These are phyloP conservation scores for Saccharomyces uvarum DNA, from an alignment of 1,139 yeast genomes.

Conservation along the genomic window DNA sequence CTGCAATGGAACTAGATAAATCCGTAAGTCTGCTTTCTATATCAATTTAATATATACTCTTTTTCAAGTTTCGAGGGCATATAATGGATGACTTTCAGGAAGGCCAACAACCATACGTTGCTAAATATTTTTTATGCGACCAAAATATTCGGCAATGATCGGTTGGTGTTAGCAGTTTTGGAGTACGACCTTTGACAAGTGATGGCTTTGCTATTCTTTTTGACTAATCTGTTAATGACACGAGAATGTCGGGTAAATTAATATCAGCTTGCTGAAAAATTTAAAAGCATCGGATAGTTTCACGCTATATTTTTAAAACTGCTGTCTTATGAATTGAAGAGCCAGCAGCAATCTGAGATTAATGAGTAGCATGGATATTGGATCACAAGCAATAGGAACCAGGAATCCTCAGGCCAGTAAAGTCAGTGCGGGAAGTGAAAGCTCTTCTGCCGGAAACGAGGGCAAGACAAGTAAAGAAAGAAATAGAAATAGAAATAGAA, in stretches of 20 bases:
- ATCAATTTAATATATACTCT: no score
- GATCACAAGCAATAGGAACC: neutral
- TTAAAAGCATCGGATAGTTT: neutral
- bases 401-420: neutral
- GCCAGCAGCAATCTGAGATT: neutral
- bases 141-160: no score
- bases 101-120: no score
- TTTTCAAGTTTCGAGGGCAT: no score
- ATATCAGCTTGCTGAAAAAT: neutral
- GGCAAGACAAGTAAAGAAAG: neutral
- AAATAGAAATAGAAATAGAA: neutral
- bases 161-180: no score
- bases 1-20: no score
- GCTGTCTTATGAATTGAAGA: neutral
- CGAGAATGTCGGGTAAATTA: neutral
- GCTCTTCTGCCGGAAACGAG: neutral
- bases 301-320: neutral
- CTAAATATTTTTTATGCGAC: no score
- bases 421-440: neutral
- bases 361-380: neutral
- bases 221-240: neutral
- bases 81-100: no score
- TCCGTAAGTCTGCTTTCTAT: no score
- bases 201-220: no score
- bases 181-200: no score